Conservation (phyloP, 208 protist species). For the Crithidia sp. region DNA sequence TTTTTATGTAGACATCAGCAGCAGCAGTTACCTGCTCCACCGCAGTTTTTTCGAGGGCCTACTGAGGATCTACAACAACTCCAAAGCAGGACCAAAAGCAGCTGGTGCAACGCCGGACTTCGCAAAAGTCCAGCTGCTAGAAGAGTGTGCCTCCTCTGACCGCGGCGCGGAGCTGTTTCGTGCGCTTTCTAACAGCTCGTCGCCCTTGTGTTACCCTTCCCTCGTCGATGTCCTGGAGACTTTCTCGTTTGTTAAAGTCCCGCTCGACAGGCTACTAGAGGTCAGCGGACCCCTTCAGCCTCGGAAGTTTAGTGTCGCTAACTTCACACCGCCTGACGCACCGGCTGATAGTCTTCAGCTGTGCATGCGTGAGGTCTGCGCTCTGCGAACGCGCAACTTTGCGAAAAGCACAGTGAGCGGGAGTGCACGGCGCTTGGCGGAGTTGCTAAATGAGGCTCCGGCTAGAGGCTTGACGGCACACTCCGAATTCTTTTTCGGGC, state of each 20-base stretch:
- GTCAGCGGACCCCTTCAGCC: conserved; percentile 74
- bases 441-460: conserved; percentile 36
- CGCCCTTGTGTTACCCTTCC: conserved; percentile 72
- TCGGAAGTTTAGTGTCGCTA: conserved; percentile 75
- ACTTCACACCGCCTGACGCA: conserved; percentile 10
- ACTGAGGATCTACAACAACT: conserved; percentile 52
- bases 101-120: conserved; percentile 5
- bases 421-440: conserved; percentile 23
- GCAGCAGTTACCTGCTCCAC: conserved; percentile 78
- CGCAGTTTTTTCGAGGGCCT: conserved; percentile 81
- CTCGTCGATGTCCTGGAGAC: conserved; percentile 72
- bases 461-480: background rate
- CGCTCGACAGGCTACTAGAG: conserved; percentile 80
- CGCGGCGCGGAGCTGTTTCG: conserved; percentile 55
- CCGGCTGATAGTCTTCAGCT: conserved; percentile 29
- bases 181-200: conserved; percentile 48
- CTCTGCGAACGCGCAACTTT: conserved; percentile 23
- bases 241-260: conserved; percentile 77
- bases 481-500: conserved; percentile 33
- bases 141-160: conserved; percentile 53
- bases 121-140: conserved; percentile 47
- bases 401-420: background rate
- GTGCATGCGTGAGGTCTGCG: conserved; percentile 42
- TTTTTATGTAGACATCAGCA: conserved; percentile 83
- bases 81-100: conserved; percentile 15